Evolutionary conservation across 345 rosid species (phyloP).

Genomic region (Hypericum perforatum): DNA sequence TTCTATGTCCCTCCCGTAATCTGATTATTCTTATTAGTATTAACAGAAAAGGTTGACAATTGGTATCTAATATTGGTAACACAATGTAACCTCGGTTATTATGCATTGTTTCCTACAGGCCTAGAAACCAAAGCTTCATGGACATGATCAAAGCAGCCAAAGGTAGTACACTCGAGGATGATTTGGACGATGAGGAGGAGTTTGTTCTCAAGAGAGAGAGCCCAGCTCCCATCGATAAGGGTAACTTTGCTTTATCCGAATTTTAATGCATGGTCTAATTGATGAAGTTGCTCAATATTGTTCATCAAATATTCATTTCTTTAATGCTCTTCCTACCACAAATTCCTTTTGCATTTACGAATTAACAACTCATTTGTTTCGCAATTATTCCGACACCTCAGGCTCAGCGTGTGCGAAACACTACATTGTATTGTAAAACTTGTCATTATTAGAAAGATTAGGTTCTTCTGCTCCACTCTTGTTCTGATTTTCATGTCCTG

Average conservation of each 20-base stretch:
- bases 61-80: neutral
- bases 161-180: constrained; percentile 46
- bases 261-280: too few relatives aligned
- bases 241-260: constrained; percentile 14
- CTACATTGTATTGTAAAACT: neutral
- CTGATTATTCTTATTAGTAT: constrained; percentile 1
- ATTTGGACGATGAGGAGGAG: constrained; percentile 70
- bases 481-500: neutral
- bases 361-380: too few relatives aligned
- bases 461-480: neutral
- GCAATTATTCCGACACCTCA: too few relatives aligned
- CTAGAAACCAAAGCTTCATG: constrained; percentile 73
- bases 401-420: neutral
- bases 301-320: too few relatives aligned
- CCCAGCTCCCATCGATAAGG: constrained; percentile 43
- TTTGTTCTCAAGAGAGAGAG: constrained; percentile 59
- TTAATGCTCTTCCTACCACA: too few relatives aligned
- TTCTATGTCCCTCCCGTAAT: neutral
- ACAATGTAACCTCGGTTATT: neutral
- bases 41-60: too few relatives aligned
- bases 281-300: too few relatives aligned
- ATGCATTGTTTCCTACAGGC: constrained; percentile 29
- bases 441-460: neutral
- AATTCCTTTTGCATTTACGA: too few relatives aligned
- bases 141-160: constrained; percentile 84